Evolutionary conservation across 2,329 filamentous ascomycete genomes (phyloP), one percentile per base, ranked within the genome.

Genomic region (Diaporthe caulivora): DNA sequence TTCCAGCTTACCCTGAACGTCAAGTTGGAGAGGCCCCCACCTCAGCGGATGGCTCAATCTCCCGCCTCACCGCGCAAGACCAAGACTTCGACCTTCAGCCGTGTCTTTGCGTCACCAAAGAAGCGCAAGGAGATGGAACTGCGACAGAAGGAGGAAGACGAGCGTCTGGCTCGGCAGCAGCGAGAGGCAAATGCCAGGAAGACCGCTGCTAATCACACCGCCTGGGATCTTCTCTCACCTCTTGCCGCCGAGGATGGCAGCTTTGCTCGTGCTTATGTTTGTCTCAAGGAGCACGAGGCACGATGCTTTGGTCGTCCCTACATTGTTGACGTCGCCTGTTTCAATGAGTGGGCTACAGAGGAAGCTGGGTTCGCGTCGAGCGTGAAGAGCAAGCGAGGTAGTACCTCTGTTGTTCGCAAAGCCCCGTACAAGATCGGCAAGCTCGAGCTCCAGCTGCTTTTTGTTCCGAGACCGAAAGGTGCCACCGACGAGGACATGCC

Each of bases 311-410:
- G 97, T 47, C 92, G 97, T 24, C 95, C 95, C 11, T 93, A 96
- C 79, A 92, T 92, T 75, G 94, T 95, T 21, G 95, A 98, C 78
- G 92, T 98, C 72, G 94, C 95, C 24, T 97, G 95, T 84, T 99
- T 98, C 89, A 99, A 99, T 80, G 97, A 99, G 85, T 99, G 97
- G 97, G 97, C 97, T 0, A 92, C 94, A 3, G 97, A 99, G 81
- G 94, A 97, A 78, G 91, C 90, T 13, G 88, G 87, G 31, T 92
- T 92, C 75, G 91, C 93, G 7, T 97, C 92, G 79, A 98, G 95
- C 82, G 93, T 98, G 76, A 97, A 97, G 89, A 98, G 94, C 87
- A 98, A 98, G 90, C 94, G 94, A 76, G 90, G 91, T 54, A 91
- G 89, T 76, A 89, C 88, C 31, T 87, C 91, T 21, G 89, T 94